A percentile compares a stretch with the other conserved stretches of the same genome.
Evolutionary conservation across 768 basidiomycete species (phyloP).

Genomic region (Boletus subcaerulescens): DNA sequence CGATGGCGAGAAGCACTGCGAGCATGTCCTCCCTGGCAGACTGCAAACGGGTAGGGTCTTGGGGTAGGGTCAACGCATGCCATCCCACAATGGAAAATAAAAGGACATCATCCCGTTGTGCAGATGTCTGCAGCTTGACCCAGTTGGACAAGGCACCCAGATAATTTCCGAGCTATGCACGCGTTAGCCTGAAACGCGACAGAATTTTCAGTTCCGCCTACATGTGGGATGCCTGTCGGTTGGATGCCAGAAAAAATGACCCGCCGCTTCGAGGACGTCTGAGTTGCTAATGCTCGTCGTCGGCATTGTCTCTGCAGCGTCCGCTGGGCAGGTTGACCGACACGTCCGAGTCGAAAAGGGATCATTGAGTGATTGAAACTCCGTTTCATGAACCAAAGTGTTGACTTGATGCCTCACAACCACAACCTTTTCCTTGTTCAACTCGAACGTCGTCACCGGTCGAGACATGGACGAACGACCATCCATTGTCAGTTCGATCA

Average conservation of each 20-base stretch:
- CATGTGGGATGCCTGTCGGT: slow-evolving; percentile 89
- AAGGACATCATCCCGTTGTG: slow-evolving; percentile 56
- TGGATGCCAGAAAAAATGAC: slow-evolving; percentile 90
- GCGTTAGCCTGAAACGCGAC: slow-evolving; percentile 2
- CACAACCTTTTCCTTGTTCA: too few species aligned
- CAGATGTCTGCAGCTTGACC: slow-evolving; percentile 72
- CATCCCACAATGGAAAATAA: slow-evolving; percentile 90
- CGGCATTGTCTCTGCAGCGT: slow-evolving; percentile 1
- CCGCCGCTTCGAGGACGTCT: slow-evolving; percentile 18
- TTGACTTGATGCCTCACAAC: too few species aligned
- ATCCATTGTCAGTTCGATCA: too few species aligned
- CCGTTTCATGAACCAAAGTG: slow-evolving; percentile 14
- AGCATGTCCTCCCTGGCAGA: slow-evolving; percentile 74
- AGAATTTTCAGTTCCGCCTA: slow-evolving; percentile 32
- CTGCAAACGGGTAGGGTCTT: slow-evolving; percentile 65
- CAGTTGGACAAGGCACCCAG: slow-evolving; percentile 89
- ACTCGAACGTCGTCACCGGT: too few species aligned
- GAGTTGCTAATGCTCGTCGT: neutral
- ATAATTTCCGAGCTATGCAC: slow-evolving; percentile 81
- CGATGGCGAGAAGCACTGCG: slow-evolving; percentile 79
- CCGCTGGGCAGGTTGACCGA: neutral
- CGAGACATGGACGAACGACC: too few species aligned
- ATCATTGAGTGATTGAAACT: slow-evolving; percentile 30
- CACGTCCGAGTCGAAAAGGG: slow-evolving; percentile 3
- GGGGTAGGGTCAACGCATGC: slow-evolving; percentile 92